A percentile compares a stretch with the other conserved stretches of the same genome.
These are phyloP conservation scores for Fusarium sp. DNA, from an alignment of 2,329 filamentous ascomycete genomes.

Conservation along the genomic window DNA sequence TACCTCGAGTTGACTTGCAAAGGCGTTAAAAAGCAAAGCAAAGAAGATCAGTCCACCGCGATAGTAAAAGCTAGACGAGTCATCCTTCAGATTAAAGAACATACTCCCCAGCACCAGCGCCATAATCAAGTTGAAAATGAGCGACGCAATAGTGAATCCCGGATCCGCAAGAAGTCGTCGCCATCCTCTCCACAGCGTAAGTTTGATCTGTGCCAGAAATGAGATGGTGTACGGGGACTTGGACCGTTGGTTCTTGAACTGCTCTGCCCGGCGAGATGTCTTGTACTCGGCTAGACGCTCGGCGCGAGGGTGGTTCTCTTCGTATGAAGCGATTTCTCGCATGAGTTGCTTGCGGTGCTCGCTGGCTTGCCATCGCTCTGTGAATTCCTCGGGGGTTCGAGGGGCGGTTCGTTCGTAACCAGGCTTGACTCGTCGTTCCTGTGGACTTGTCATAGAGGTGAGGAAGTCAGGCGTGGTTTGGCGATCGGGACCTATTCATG, in stretches of 20 bases:
- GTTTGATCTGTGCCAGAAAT: slow-evolving; percentile 59
- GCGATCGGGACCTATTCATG: slow-evolving; percentile 39
- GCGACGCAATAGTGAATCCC: slow-evolving; percentile 55
- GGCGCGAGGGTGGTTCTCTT: slow-evolving; percentile 35
- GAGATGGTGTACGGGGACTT: slow-evolving; percentile 64
- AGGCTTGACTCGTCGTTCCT: slow-evolving; percentile 52
- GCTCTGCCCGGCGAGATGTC: slow-evolving; percentile 40
- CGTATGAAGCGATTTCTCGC: slow-evolving; percentile 50
- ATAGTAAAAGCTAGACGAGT: slow-evolving; percentile 61
- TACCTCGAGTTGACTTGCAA: slow-evolving; percentile 55
- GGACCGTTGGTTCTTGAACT: slow-evolving; percentile 54
- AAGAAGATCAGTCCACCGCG: slow-evolving; percentile 65
- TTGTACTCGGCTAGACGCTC: slow-evolving; percentile 43
- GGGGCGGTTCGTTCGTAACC: slow-evolving; percentile 53
- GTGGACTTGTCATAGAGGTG: slow-evolving; percentile 59
- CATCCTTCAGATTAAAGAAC: slow-evolving; percentile 61
- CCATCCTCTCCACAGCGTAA: slow-evolving; percentile 59
- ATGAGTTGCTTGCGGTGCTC: slow-evolving; percentile 46
- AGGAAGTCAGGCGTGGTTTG: slow-evolving; percentile 49
- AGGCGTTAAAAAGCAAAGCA: slow-evolving; percentile 65
- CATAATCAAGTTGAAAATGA: slow-evolving; percentile 61
- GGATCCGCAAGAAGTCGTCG: slow-evolving; percentile 57
- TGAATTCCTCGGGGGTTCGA: slow-evolving; percentile 56
- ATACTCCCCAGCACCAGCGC: slow-evolving; percentile 66
- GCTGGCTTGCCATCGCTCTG: slow-evolving; percentile 51